Percentiles rank a stretch among this genome's conserved stretches.
phyloP scores from a whole-genome alignment of 192 early-diverging fungal species.

The Backusella morwellensis region DNA sequence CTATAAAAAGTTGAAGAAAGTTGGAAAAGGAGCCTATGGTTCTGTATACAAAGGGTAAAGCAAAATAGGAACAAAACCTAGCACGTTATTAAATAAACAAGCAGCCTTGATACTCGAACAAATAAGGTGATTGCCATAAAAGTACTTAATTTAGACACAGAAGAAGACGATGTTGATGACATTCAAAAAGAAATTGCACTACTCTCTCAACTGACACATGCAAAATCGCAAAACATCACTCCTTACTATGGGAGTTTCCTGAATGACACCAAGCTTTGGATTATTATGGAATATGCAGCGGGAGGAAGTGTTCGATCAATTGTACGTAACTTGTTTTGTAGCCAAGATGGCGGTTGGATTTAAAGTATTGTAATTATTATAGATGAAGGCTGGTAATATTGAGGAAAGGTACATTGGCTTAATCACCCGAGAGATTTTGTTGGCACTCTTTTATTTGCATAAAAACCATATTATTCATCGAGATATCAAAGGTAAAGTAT shows the following conservation, averaged over 20 bases:
- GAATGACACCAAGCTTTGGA: constrained; percentile 93
- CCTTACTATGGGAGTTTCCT: constrained; percentile 90
- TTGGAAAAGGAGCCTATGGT: constrained; percentile 70
- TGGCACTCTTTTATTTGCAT: constrained; percentile 91
- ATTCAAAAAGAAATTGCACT: constrained; percentile 93
- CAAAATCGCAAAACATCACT: constrained; percentile 89
- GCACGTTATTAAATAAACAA: background rate
- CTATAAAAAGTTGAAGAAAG: constrained; percentile 52
- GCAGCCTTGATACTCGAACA: constrained; percentile 70
- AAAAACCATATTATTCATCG: constrained; percentile 94
- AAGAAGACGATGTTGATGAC: constrained; percentile 94
- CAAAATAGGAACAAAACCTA: background rate
- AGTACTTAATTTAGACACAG: constrained; percentile 94
- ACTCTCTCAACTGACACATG: constrained; percentile 77
- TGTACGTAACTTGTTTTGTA: constrained; percentile 40
- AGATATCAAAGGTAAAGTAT: constrained; percentile 86
- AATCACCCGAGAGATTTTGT: constrained; percentile 85
- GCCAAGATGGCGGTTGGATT: background rate
- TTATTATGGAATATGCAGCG: constrained; percentile 97
- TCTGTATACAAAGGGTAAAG: constrained; percentile 68
- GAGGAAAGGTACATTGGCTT: constrained; percentile 89
- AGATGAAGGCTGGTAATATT: constrained; percentile 79
- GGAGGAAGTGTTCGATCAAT: constrained; percentile 87
- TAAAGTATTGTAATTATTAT: background rate
- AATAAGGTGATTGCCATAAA: constrained; percentile 92